Evolutionary conservation across 495 filamentous ascomycete genomes (phyloP), one percentile per base, ranked within the genome.

Genomic region (Tuber brumale): DNA sequence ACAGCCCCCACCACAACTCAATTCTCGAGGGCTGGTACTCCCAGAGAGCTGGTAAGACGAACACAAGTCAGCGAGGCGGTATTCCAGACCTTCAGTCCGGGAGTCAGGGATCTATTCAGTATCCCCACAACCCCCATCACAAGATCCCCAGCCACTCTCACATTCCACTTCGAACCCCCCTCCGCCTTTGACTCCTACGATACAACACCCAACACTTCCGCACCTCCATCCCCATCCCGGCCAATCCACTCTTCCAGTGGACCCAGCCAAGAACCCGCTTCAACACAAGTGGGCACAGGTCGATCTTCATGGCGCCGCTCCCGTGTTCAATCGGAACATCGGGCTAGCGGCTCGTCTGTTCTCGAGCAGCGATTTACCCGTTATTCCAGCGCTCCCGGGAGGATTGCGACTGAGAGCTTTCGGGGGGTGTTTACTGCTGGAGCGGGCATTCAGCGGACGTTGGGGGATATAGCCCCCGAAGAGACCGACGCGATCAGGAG

Each of bases 391-490:
- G n/a, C 57, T 2, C 27, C n/a, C 3, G 57, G 0, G 6, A 66
- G n/a, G 16, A 31, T 31, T 5, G 27, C n/a, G 0, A 10, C 0
- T n/a, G n/a, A n/a, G 27, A n/a, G 12, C n/a, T 3, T 0, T 14
- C n/a, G 3, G 27, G 3, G n/a, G 27, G 57, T 31, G 57, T 66
- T 31, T 66, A 18, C 57, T 31, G 57, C 57, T 31, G 57, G 57
- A 18, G n/a, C 4, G 14, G 7, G 0, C 4, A 18, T 12, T 31
- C n/a, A 31, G 27, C n/a, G 57, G 57, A 66, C 57, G 10, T 31
- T 66, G 57, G 57, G 57, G 4, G 57, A 66, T 16, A 66, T 66
- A 31, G 10, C 57, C 57, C 57, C 12, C 3, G 14, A 21, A 1
- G 57, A 66, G 9, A 66, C 57, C 10, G 57, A 66, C 57, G 57